Conservation (phyloP, 2,329 filamentous ascomycete species). For the Fusarium ramigenum region DNA sequence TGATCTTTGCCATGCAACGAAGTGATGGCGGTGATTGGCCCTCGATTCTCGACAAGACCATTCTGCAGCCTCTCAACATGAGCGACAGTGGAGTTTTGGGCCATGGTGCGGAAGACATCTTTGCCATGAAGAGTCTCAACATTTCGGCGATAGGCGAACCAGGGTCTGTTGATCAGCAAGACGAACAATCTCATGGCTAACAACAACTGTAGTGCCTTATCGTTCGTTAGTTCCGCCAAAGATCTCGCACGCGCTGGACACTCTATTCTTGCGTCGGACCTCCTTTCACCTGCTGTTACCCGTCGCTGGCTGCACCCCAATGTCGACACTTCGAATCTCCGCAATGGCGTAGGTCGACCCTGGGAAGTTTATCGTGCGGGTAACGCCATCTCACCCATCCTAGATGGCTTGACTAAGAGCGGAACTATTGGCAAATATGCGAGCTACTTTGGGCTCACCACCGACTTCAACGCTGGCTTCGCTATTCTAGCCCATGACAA, state of each 20-base stretch:
- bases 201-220: conserved; percentile 9
- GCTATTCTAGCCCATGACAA: conserved; percentile 48
- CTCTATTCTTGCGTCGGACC: conserved; percentile 31
- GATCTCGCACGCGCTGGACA: conserved; percentile 34
- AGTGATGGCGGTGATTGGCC: not conserved
- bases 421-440: conserved; percentile 44
- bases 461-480: conserved; percentile 42
- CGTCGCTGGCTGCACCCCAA: conserved; percentile 46
- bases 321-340: conserved; percentile 46
- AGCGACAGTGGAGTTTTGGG: conserved; percentile 8
- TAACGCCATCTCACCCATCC: conserved; percentile 32
- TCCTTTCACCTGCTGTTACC: conserved; percentile 35
- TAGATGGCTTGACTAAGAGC: conserved; percentile 43
- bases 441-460: conserved; percentile 35
- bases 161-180: not conserved
- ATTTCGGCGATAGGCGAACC: conserved; percentile 18
- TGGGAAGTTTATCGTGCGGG: conserved; percentile 48
- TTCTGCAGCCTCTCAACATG: conserved; percentile 22
- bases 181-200: accelerated
- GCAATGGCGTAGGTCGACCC: conserved; percentile 47
- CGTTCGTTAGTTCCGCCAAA: conserved; percentile 28
- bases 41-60: not conserved
- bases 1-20: conserved; percentile 31
- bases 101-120: not conserved
- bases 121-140: conserved; percentile 16